Percentiles rank a stretch among this genome's conserved stretches.
These are phyloP conservation scores for Arachis hypogaea DNA, from an alignment of 306 rosid genomes.

Conservation along the genomic window DNA sequence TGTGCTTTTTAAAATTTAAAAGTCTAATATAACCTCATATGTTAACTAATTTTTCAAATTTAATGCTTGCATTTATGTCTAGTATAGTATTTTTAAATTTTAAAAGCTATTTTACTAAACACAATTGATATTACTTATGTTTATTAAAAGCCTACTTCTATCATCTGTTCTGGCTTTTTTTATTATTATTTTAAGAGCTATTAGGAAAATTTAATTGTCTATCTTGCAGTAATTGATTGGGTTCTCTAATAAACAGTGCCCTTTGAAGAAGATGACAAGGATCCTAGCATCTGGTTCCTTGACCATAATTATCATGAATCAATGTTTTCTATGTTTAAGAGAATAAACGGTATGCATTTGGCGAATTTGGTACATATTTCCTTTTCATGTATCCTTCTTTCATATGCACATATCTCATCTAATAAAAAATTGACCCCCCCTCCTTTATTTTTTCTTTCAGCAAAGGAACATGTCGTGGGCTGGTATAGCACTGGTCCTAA, in stretches of 20 bases:
- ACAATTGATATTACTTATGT: too few species aligned
- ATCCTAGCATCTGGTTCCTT: slow-evolving; percentile 92
- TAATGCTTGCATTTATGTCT: too few species aligned
- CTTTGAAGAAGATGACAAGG: slow-evolving; percentile 93
- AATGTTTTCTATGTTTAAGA: slow-evolving; percentile 95
- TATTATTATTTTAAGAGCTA: background rate
- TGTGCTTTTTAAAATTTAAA: too few species aligned
- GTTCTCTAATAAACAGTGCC: slow-evolving; percentile 63
- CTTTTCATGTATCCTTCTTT: background rate
- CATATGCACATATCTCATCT: slow-evolving; percentile 3
- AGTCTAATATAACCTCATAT: too few species aligned
- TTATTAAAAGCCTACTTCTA: background rate
- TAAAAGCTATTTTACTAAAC: too few species aligned
- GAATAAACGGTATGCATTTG: slow-evolving; percentile 74
- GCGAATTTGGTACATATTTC: background rate
- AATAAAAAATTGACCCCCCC: background rate
- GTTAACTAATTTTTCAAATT: too few species aligned
- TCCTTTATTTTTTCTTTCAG: slow-evolving; percentile 40
- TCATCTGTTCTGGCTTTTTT: background rate
- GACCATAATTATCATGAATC: slow-evolving; percentile 93
- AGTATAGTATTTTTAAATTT: too few species aligned
- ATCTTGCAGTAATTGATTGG: slow-evolving; percentile 20
- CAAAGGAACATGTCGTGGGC: slow-evolving; percentile 91
- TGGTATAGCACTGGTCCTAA: slow-evolving; percentile 98
- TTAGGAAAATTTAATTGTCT: background rate